Conservation (phyloP, 2,329 filamentous ascomycete genomes). For the Alternaria novae-zelandiae region DNA sequence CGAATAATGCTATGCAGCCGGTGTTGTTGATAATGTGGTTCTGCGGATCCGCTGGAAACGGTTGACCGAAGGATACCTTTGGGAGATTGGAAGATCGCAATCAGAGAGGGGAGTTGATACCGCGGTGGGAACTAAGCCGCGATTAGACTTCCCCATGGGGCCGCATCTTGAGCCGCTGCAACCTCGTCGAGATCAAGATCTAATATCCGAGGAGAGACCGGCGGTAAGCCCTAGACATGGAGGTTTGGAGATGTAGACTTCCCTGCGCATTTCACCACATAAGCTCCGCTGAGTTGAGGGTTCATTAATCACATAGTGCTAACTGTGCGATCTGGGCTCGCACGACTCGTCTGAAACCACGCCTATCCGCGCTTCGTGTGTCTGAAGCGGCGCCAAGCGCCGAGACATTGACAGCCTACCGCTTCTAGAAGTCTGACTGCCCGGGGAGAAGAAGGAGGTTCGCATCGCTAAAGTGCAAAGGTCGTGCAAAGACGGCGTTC, state of each 20-base stretch:
- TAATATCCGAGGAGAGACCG: background rate
- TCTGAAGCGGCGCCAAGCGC: background rate
- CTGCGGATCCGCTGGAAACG: background rate
- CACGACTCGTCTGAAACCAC: background rate
- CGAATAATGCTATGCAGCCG: background rate
- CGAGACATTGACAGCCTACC: background rate
- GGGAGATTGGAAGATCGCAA: background rate
- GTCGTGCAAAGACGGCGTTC: background rate
- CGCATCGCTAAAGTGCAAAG: background rate
- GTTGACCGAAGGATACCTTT: too few relatives aligned
- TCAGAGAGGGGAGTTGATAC: background rate
- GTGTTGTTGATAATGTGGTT: background rate
- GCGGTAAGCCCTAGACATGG: background rate
- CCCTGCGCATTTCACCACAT: background rate
- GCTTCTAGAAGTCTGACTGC: background rate
- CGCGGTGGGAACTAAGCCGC: background rate
- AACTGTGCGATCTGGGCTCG: background rate
- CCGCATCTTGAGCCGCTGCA: background rate
- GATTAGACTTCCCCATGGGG: background rate
- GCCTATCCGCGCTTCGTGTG: background rate
- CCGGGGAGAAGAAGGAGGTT: background rate
- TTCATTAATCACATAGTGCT: background rate
- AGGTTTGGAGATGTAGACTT: too few relatives aligned
- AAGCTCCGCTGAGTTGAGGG: background rate
- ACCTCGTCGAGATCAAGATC: background rate